Percentiles rank a stretch among this genome's conserved stretches.
Conservation (phyloP, 2,329 filamentous ascomycete genomes). For the Colletotrichum caudatum region DNA sequence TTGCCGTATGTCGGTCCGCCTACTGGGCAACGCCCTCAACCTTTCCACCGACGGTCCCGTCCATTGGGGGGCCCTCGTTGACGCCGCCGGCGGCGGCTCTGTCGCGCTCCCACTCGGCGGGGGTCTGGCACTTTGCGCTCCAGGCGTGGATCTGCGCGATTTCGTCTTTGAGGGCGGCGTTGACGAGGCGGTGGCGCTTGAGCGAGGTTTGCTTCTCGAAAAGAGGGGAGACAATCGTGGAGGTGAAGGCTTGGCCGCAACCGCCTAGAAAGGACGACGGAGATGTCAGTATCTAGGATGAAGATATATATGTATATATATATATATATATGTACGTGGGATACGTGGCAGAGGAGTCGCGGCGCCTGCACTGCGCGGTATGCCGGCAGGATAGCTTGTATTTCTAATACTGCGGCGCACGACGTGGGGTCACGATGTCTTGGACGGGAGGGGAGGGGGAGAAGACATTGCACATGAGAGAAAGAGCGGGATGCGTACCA, state of each 20-base stretch:
- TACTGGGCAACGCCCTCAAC: constrained; percentile 53
- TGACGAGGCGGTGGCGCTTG: constrained; percentile 88
- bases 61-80: constrained; percentile 53
- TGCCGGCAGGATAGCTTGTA: not conserved
- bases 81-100: constrained; percentile 50
- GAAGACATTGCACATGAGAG: not conserved
- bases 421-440: constrained; percentile 27
- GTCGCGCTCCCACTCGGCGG: constrained; percentile 86
- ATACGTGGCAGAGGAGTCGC: not conserved
- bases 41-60: constrained; percentile 58
- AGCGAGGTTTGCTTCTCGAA: constrained; percentile 81
- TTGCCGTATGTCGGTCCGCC: not conserved
- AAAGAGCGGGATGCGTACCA: constrained; percentile 67
- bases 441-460: not conserved
- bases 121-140: constrained; percentile 94
- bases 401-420: constrained; percentile 30
- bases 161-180: constrained; percentile 84
- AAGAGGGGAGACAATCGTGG: constrained; percentile 71
- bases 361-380: constrained; percentile 17
- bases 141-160: constrained; percentile 94
- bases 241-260: constrained; percentile 72
- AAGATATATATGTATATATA: not conserved
- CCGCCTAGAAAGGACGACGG: constrained; percentile 59
- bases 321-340: not conserved
- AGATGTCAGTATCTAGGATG: not conserved